phyloP scores from a whole-genome alignment of 2,329 filamentous ascomycete species.

The Penicillium capsulatum region DNA sequence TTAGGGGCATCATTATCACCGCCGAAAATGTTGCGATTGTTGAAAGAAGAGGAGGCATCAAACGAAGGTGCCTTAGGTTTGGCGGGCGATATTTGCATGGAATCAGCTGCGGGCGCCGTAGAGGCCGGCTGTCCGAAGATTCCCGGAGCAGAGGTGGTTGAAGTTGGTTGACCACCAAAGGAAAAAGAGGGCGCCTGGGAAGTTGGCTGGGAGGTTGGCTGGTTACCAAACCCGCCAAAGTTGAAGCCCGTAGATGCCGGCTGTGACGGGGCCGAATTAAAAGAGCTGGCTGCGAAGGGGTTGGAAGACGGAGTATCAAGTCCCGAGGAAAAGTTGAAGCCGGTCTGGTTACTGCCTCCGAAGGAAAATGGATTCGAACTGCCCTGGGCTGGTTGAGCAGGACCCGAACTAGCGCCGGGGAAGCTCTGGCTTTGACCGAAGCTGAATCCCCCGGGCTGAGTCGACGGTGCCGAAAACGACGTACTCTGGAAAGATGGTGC shows the following conservation, averaged over 20 bases:
- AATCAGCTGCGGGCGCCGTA: slow-evolving; percentile 15
- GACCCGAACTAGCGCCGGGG: slow-evolving; percentile 16
- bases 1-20: slow-evolving; percentile 4
- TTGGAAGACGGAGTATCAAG: slow-evolving; percentile 10
- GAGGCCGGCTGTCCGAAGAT: slow-evolving; percentile 17
- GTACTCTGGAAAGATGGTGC: slow-evolving; percentile 8
- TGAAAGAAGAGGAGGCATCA: slow-evolving; percentile 3
- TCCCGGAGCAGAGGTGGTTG: slow-evolving; percentile 4
- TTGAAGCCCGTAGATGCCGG: slow-evolving; percentile 3
- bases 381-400: slow-evolving; percentile 12
- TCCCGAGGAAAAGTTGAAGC: slow-evolving; percentile 15
- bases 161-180: slow-evolving; percentile 13
- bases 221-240: slow-evolving; percentile 12
- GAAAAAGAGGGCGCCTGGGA: slow-evolving; percentile 11
- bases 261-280: slow-evolving; percentile 7
- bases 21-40: slow-evolving; percentile 14
- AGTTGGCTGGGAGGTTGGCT: slow-evolving; percentile 9
- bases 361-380: slow-evolving; percentile 18
- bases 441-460: slow-evolving; percentile 14
- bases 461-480: slow-evolving; percentile 6
- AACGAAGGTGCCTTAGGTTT: slow-evolving; percentile 13
- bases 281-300: slow-evolving; percentile 16
- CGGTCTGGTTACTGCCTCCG: slow-evolving; percentile 10
- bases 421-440: slow-evolving; percentile 23
- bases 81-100: slow-evolving; percentile 24